Conservation (phyloP, 495 filamentous ascomycete species). For the Staphylotrichum tortipilum region DNA sequence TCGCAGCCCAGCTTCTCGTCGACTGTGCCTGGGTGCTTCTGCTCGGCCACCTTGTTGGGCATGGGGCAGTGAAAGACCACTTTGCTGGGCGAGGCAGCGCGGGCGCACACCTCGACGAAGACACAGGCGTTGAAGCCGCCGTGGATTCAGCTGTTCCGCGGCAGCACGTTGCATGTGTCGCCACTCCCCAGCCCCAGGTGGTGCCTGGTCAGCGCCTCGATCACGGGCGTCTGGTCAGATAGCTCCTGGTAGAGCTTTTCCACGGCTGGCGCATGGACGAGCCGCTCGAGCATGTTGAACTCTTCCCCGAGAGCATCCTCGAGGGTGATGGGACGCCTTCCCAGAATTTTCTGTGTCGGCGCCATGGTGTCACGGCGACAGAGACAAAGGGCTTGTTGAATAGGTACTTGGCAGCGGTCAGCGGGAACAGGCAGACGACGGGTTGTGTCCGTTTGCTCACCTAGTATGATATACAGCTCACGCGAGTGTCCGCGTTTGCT, state of each 20-base stretch:
- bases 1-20: slow-evolving; percentile 32
- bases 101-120: slow-evolving; percentile 19
- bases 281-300: background rate
- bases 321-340: no score
- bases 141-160: slow-evolving; percentile 18
- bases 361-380: no score
- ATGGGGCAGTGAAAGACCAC: slow-evolving; percentile 26
- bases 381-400: no score
- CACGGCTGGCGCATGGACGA: background rate
- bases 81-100: background rate
- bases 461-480: no score
- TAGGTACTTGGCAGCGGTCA: no score
- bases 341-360: no score
- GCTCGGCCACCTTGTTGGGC: slow-evolving; percentile 29
- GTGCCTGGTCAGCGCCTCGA: background rate
- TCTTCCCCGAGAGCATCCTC: background rate
- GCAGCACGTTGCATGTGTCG: no score
- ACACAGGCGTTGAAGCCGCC: slow-evolving; percentile 38
- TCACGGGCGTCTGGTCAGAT: background rate
- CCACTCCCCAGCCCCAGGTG: no score
- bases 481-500: no score
- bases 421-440: no score
- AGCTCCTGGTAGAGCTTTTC: background rate
- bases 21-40: slow-evolving; percentile 24
- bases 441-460: no score